Base-by-base conservation (phyloP, 306 rosid species). In the Prosopis cineraria region DNA sequence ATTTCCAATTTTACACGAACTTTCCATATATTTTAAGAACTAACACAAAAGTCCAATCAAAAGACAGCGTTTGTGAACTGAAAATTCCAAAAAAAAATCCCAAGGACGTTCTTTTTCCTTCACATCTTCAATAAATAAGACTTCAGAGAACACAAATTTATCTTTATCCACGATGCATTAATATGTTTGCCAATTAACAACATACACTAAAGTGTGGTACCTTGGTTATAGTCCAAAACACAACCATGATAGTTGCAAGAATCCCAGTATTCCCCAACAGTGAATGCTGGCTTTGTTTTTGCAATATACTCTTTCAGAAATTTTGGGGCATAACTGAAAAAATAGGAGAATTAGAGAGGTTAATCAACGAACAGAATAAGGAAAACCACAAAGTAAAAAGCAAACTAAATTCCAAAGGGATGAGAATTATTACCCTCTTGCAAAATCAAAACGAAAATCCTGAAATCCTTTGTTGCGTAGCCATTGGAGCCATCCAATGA, bases 371-470 rank as follows among this genome's bases (percentile, higher is more conserved):
- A 67, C 44, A 25, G 12, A 24, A 13, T 41, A 73, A 22, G n/a
- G 36, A 63, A 70, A 39, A 45, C 27, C 79, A 30, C 17, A 67
- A 77, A 30, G 16, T 30, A 14, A 70, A 52, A 74, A 27, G 10
- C 36, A 10, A 53, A 2, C 4, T 37, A 24, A 73, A 34, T 56
- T 68, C 58, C 43, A 31, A 53, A 73, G 63, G 40, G 31, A 55
- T 39, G 22, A 44, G 24, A 37, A 60, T 7, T 80, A 69, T 88
- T 87, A 92, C 97, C 98, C 98, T 70, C 84, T 89, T 17, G 90
- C 93, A 89, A 89, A 92, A 74, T 92, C 98, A 86, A 92, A 94
- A 31, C 97, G 97, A 83, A 94, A 92, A 86, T 94, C 98, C 76
- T 94, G 90, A 85, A 90, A 94, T 48, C 98, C 97, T 55, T 73